These are phyloP conservation scores for Albugo laibachii DNA, from an alignment of 352 stramenopile species.

Conservation along the genomic window DNA sequence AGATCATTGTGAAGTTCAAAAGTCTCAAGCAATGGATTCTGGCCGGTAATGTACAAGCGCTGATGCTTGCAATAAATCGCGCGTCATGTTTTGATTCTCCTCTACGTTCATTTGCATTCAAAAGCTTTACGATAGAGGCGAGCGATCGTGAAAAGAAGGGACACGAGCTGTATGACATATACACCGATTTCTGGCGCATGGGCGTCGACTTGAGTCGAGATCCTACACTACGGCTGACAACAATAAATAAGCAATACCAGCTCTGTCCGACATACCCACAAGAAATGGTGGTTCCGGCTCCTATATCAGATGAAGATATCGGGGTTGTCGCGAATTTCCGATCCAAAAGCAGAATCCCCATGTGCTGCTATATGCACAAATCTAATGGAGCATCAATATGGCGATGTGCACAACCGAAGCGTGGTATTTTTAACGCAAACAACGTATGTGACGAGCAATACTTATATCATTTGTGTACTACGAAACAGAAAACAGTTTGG, in stretches of 20 bases:
- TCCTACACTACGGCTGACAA: conserved; percentile 23
- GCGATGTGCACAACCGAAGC: conserved; percentile 73
- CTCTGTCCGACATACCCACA: conserved; percentile 71
- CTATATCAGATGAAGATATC: conserved; percentile 42
- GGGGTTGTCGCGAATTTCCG: conserved; percentile 50
- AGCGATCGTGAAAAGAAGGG: conserved; percentile 11
- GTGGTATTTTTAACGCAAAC: conserved; percentile 60
- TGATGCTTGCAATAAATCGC: conserved; percentile 52
- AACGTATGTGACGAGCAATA: conserved; percentile 57
- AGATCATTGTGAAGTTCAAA: conserved; percentile 66
- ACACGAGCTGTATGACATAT: conserved; percentile 44
- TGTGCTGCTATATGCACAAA: conserved; percentile 63
- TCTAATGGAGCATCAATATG: conserved; percentile 52
- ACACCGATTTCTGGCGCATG: conserved; percentile 53
- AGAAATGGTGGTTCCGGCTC: conserved; percentile 45
- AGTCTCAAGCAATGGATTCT: conserved; percentile 52
- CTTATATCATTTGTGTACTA: conserved; percentile 33
- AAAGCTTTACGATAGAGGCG: background rate
- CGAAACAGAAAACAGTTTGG: conserved; percentile 34
- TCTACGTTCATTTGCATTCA: conserved; percentile 50
- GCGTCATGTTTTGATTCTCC: conserved; percentile 53
- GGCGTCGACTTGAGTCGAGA: conserved; percentile 20
- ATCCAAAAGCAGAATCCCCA: conserved; percentile 60
- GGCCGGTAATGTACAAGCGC: conserved; percentile 26
- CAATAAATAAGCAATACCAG: conserved; percentile 38